Conservation (phyloP, 352 stramenopile species). For the Phytophthora pseudosyringae region DNA sequence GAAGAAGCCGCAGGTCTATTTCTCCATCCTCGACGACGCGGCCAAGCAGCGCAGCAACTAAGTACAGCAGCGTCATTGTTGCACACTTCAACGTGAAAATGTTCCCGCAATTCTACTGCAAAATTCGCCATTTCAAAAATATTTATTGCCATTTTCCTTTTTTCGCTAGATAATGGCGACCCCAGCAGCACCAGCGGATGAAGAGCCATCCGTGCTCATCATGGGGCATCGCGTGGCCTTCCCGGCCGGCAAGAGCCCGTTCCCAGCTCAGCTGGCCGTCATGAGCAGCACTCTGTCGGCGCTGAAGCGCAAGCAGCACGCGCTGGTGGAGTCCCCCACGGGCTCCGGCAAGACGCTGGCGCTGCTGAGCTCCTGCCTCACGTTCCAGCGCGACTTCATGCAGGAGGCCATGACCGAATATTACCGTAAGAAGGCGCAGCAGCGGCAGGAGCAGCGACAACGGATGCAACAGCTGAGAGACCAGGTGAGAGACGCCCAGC, state of each 20-base stretch:
- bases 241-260: slow-evolving; percentile 73
- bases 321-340: slow-evolving; percentile 83
- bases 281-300: slow-evolving; percentile 85
- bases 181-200: not conserved
- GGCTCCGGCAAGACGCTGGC: slow-evolving; percentile 86
- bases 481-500: slow-evolving; percentile 13
- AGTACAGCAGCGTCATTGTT: not conserved
- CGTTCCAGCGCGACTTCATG: slow-evolving; percentile 68
- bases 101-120: slow-evolving; percentile 1
- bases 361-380: slow-evolving; percentile 81
- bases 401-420: slow-evolving; percentile 43
- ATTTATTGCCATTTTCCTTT: slow-evolving; percentile 8
- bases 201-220: slow-evolving; percentile 66
- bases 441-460: slow-evolving; percentile 14
- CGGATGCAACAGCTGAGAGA: slow-evolving; percentile 11
- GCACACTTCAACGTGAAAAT: too few relatives aligned
- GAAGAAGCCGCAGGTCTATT: slow-evolving; percentile 67
- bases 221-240: slow-evolving; percentile 85
- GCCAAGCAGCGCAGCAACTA: slow-evolving; percentile 28
- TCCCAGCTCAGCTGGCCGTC: slow-evolving; percentile 83
- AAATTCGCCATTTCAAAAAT: slow-evolving; percentile 7
- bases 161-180: slow-evolving; percentile 6
- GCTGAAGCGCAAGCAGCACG: slow-evolving; percentile 77
- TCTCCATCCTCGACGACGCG: slow-evolving; percentile 66
- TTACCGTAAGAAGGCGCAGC: slow-evolving; percentile 15